Base-by-base conservation (phyloP, 2,329 filamentous ascomycete species). In the Monosporascus sp. region DNA sequence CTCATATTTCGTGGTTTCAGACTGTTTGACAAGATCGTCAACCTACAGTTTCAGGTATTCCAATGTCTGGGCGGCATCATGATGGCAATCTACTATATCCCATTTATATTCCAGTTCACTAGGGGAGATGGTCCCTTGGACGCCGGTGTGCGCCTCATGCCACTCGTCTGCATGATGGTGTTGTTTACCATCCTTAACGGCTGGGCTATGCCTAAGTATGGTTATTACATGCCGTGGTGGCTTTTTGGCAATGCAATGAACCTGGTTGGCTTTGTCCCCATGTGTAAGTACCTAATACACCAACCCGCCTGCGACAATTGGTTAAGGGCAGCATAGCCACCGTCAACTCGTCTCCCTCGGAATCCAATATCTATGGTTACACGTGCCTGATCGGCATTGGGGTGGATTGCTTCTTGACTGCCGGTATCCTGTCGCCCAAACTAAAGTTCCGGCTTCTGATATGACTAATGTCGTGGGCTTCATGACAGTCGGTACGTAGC, bases 31-130 rank as follows among this genome's bases (percentile, higher is more conserved):
- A 47, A 51, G 1, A 49, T 63, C 27, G 14, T 58, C 35, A 57
- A 57, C 14, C n/a, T 64, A 38, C 56, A 54, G 11, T 52, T 52
- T 9, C 58, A 61, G 50, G 37, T 55, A 2, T 62, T 62, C 41
- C 45, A 60, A 11, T 49, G 52, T 1, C 58, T 59, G 0, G 62
- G 62, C 0, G 53, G 53, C 14, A 52, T 63, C 25, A 25, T 25
- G 25, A 8, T 25, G 31, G 43, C 55, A 2, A 43, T 71, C 11
- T 80, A 77, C 60, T 79, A 75, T 59, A 73, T 78, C 20, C 77
- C 77, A 0, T 59, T 79, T 2, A 77, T 50, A 39, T 80, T 79
- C 62, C 71, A 75, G 52, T 80, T 78, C 58, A 68, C 68, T 1
- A 65, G 63, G 22, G 69, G 69, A 11, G 75, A 77, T 47, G 63